Evolutionary conservation across 495 filamentous ascomycete species (phyloP).

Genomic region (Daldinia decipiens): DNA sequence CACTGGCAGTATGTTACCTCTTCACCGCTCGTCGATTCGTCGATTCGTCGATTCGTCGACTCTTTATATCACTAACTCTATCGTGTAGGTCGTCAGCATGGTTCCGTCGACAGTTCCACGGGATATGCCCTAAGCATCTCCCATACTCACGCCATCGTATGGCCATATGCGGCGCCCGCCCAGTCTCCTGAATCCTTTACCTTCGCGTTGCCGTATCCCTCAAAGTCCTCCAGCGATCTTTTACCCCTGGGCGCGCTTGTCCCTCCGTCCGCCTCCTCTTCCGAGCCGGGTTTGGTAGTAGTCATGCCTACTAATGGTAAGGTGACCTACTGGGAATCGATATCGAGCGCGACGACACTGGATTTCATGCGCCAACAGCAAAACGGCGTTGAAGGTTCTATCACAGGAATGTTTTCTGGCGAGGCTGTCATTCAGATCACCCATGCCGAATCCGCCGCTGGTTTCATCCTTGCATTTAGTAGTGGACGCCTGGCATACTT

Average conservation of each 20-base stretch:
- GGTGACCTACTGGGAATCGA: slow-evolving; percentile 93
- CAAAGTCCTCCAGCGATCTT: slow-evolving; percentile 68
- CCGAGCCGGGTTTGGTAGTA: slow-evolving; percentile 84
- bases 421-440: slow-evolving; percentile 81
- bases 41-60: slow-evolving; percentile 44
- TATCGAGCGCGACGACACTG: slow-evolving; percentile 80
- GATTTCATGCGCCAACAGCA: slow-evolving; percentile 80
- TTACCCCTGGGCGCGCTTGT: slow-evolving; percentile 85
- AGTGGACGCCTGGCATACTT: slow-evolving; percentile 87
- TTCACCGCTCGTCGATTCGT: slow-evolving; percentile 45
- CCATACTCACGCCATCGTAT: slow-evolving; percentile 81
- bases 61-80: slow-evolving; percentile 39
- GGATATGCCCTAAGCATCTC: slow-evolving; percentile 84
- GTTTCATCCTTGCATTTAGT: slow-evolving; percentile 84
- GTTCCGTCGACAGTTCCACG: slow-evolving; percentile 69
- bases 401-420: slow-evolving; percentile 77
- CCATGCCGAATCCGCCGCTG: slow-evolving; percentile 81
- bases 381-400: slow-evolving; percentile 76
- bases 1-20: slow-evolving; percentile 62
- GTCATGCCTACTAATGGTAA: slow-evolving; percentile 84
- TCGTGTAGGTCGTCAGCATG: slow-evolving; percentile 63
- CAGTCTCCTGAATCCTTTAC: slow-evolving; percentile 74
- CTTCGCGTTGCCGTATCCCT: slow-evolving; percentile 79
- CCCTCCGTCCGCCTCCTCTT: slow-evolving; percentile 72
- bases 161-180: slow-evolving; percentile 79